Percentiles rank a stretch among this genome's conserved stretches.
phyloP scores from a whole-genome alignment of 495 filamentous ascomycete genomes.

The Penicillium verhagenii region DNA sequence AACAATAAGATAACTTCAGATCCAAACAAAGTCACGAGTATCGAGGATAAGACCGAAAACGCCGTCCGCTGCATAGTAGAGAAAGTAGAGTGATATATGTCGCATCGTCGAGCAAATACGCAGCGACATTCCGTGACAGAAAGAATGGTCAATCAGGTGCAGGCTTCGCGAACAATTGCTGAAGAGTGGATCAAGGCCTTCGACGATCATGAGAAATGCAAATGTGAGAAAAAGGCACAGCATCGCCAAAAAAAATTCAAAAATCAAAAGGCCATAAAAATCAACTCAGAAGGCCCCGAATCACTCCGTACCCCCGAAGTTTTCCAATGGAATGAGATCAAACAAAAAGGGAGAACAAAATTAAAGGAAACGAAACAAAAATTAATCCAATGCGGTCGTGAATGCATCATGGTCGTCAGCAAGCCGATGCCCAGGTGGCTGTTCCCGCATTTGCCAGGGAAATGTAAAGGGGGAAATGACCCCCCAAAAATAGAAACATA shows the following conservation, averaged over 20 bases:
- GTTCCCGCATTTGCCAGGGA: constrained; percentile 17
- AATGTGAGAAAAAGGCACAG: constrained; percentile 7
- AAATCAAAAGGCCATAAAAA: constrained; percentile 16
- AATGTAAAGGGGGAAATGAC: constrained; percentile 12
- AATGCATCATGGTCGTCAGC: constrained; percentile 43
- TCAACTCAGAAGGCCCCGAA: constrained; percentile 21
- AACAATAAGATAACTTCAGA: background rate
- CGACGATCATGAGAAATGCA: constrained; percentile 18
- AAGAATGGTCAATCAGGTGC: constrained; percentile 9
- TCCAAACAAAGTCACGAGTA: constrained; percentile 5
- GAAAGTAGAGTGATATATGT: constrained; percentile 18
- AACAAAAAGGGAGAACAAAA: too few species aligned
- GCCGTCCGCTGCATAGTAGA: constrained; percentile 29
- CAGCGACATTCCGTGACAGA: constrained; percentile 8
- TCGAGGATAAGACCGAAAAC: constrained; percentile 16
- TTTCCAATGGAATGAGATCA: constrained; percentile 17
- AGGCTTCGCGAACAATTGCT: background rate
- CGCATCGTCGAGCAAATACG: constrained; percentile 13
- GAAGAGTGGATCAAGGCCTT: constrained; percentile 11
- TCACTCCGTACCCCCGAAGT: constrained; percentile 32
- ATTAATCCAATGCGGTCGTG: constrained; percentile 30
- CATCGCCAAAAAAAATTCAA: constrained; percentile 15
- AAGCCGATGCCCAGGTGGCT: constrained; percentile 30
- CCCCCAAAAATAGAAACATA: too few species aligned
- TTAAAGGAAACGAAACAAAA: constrained; percentile 12